These are phyloP conservation scores for Limtongia smithiae DNA, from an alignment of 805 yeast genomes.

Conservation along the genomic window DNA sequence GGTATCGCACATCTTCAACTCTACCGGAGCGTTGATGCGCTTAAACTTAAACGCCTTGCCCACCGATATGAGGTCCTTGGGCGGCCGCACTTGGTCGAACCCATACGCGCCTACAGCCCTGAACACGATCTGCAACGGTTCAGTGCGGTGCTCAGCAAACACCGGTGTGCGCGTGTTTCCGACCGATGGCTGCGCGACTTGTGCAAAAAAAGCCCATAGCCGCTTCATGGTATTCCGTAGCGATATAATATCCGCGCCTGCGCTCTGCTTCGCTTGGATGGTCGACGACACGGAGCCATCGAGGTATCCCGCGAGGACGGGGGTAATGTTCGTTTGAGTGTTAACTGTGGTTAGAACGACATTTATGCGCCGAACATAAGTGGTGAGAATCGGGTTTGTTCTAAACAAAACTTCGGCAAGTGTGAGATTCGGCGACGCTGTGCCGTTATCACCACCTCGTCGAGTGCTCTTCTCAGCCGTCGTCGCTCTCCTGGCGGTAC, in stretches of 20 bases:
- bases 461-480: too few species aligned
- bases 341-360: background rate
- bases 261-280: too few species aligned
- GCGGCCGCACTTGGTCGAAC: background rate
- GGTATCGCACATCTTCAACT: background rate
- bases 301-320: too few species aligned
- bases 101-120: background rate
- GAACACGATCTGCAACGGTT: background rate
- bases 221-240: background rate
- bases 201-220: conserved; percentile 2
- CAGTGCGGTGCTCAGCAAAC: background rate
- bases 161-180: background rate
- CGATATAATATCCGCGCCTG: background rate
- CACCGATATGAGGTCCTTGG: background rate
- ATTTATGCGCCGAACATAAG: conserved; percentile 2
- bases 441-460: too few species aligned
- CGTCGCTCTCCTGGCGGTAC: too few species aligned
- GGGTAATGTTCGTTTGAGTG: too few species aligned
- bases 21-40: conserved; percentile 1
- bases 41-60: background rate
- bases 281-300: too few species aligned
- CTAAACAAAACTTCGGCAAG: conserved; percentile 2
- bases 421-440: background rate
- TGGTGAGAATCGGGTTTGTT: conserved; percentile 7
- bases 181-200: conserved; percentile 2